Base-by-base conservation (phyloP, 2,329 filamentous ascomycete genomes). In the Ceratocystis eucalypticola region DNA sequence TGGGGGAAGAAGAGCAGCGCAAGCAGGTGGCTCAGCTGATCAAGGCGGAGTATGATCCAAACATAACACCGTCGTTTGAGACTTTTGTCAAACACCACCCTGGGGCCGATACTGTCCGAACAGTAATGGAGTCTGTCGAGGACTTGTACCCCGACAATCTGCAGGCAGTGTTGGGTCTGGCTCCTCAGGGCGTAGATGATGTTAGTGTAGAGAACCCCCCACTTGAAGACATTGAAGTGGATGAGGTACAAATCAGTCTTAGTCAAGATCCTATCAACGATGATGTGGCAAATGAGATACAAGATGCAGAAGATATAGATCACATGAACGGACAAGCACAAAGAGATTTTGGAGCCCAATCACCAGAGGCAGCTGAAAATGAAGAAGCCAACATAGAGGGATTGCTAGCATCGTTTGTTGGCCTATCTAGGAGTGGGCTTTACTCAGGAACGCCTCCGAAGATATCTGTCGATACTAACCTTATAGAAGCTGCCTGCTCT, bases 1-100 rank as follows among this genome's bases (percentile, higher is more conserved):
- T 96, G 66, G 92, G 96, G 70, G 93, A 97, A 73, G 86, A 90
- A 61, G 92, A 96, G 72, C 93, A 88, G 72, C 80, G 84, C 41
- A 78, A 85, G 55, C 80, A 88, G 70, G 78, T 96, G 1, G 75
- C 78, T 37, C 77, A 82, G 30, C 78, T 95, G 28, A 83, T 89
- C 7, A 73, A 76, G 0, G 79, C 87, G 28, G 91, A 96, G 73
- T 81, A 78, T 68, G 75, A 75, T 4, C 78, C 80, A 46, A 76
- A 75, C 30, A 74, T 77, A 28, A 77, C 57, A 17, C 71, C 74
- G 5, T 73, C 77, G 0, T 92, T 93, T 70, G 83, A 88, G 33
- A 81, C 76, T 0, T 94, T 92, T 74, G 78, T 88, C 5, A 78
- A 80, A 44, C 75, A 77, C 1, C 71, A 76, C 1, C 77, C 82